phyloP scores from a whole-genome alignment of 345 rosid genomes.

The Alliaria petiolata region DNA sequence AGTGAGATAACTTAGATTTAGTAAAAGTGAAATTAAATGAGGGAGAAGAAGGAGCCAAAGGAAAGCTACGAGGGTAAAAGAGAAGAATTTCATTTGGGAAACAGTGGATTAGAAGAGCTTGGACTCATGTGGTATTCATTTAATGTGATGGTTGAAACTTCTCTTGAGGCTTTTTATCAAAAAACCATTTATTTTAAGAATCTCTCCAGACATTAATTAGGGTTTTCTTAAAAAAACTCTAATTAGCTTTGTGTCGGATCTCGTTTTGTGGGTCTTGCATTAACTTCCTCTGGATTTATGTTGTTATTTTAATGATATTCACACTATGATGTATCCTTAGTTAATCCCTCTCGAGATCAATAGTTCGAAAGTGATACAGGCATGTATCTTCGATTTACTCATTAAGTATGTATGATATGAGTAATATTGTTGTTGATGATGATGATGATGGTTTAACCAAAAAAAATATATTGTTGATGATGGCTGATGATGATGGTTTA shows the following conservation, averaged over 20 bases:
- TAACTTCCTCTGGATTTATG: constrained; percentile 33
- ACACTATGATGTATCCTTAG: not conserved
- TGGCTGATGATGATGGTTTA: too few species aligned
- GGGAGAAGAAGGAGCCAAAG: not conserved
- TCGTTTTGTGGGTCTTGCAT: constrained; percentile 42
- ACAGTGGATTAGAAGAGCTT: constrained; percentile 49
- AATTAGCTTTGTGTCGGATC: constrained; percentile 55
- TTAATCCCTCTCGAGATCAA: constrained; percentile 15
- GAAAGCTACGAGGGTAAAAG: constrained; percentile 22
- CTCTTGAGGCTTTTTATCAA: constrained; percentile 35
- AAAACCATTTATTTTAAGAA: constrained; percentile 25
- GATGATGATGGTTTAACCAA: too few species aligned
- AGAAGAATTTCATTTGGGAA: constrained; percentile 35
- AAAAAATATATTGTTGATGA: too few species aligned
- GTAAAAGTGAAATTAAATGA: not conserved
- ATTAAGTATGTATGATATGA: not conserved
- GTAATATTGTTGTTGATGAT: too few species aligned
- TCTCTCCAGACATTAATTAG: constrained; percentile 35
- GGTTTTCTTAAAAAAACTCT: constrained; percentile 26
- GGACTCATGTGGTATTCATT: constrained; percentile 68
- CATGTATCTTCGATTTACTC: constrained; percentile 14
- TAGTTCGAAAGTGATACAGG: constrained; percentile 21
- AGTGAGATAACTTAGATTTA: not conserved
- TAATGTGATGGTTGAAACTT: constrained; percentile 45
- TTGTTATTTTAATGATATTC: constrained; percentile 26